Conservation (phyloP, 176 grass and related monocot genomes). For the Phoenix dactylifera region DNA sequence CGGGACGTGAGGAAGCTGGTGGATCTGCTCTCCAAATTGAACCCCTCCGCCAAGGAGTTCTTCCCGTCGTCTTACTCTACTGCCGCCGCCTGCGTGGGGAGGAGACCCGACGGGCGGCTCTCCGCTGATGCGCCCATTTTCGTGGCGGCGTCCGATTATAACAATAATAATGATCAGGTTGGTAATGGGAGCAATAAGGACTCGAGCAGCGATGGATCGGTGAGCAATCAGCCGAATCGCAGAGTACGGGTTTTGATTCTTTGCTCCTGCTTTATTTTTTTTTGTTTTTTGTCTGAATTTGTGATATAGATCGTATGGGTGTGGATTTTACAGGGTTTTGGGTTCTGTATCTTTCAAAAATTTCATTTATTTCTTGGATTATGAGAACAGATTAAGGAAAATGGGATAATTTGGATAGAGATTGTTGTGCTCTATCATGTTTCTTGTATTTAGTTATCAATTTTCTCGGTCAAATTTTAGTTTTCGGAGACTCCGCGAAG, state of each 20-base stretch:
- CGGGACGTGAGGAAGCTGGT: constrained; percentile 63
- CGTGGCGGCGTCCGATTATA: constrained; percentile 11
- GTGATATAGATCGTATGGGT: no score
- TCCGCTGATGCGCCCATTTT: constrained; percentile 22
- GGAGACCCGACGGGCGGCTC: constrained; percentile 2
- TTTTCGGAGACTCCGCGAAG: no score
- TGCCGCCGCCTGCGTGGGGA: background rate
- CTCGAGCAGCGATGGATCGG: constrained; percentile 29
- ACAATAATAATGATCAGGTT: constrained; percentile 7
- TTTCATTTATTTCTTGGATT: no score
- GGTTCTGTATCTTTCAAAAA: no score
- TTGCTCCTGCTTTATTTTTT: background rate
- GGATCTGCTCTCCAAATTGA: constrained; percentile 83
- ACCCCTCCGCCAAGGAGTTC: constrained; percentile 88
- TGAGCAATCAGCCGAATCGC: constrained; percentile 30
- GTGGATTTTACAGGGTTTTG: no score
- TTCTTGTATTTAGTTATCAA: no score
- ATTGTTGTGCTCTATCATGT: no score
- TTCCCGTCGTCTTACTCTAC: constrained; percentile 40
- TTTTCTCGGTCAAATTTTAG: no score
- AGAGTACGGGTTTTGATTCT: constrained; percentile 20
- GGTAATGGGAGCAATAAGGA: constrained; percentile 26
- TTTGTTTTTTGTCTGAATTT: background rate
- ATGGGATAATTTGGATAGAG: no score
- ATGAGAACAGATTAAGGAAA: no score